These are phyloP conservation scores for Abrus pulchellus DNA, from an alignment of 306 rosid species.

Conservation along the genomic window DNA sequence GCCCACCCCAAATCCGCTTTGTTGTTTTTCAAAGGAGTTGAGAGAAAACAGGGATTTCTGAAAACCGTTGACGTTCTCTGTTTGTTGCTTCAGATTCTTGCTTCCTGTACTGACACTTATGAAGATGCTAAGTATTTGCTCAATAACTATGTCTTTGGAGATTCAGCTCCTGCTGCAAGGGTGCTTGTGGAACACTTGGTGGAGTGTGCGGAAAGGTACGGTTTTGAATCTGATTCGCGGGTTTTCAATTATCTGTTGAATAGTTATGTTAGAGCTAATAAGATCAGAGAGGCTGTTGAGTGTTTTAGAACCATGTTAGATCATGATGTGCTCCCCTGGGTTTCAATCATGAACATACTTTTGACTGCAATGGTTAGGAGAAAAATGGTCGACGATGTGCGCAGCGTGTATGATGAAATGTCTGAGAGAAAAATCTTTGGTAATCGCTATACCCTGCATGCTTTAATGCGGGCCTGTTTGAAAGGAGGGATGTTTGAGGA, in stretches of 20 bases:
- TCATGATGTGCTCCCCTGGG: conserved; percentile 54
- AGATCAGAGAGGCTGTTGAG: conserved; percentile 61
- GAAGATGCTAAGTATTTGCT: conserved; percentile 49
- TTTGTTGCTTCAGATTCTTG: conserved; percentile 68
- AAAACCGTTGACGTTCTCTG: conserved; percentile 57
- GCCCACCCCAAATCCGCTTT: conserved; percentile 62
- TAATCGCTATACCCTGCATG: conserved; percentile 59
- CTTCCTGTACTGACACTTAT: conserved; percentile 39
- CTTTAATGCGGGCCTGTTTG: conserved; percentile 67
- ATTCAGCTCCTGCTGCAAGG: conserved; percentile 51
- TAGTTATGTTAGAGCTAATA: conserved; percentile 67
- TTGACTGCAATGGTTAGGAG: conserved; percentile 67
- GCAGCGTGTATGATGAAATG: conserved; percentile 61
- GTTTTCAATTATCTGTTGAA: conserved; percentile 67
- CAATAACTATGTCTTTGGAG: conserved; percentile 48
- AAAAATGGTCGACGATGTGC: conserved; percentile 54
- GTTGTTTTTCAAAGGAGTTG: conserved; percentile 52
- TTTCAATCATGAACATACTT: conserved; percentile 60
- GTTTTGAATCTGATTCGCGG: conserved; percentile 51
- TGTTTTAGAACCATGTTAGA: conserved; percentile 65
- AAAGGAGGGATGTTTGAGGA: conserved; percentile 57
- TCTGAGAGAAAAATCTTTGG: conserved; percentile 55
- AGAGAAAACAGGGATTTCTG: conserved; percentile 51
- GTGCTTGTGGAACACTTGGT: conserved; percentile 54
- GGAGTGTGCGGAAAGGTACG: conserved; percentile 56